phyloP scores from a whole-genome alignment of 495 filamentous ascomycete species.

The Neurospora tetraspora region DNA sequence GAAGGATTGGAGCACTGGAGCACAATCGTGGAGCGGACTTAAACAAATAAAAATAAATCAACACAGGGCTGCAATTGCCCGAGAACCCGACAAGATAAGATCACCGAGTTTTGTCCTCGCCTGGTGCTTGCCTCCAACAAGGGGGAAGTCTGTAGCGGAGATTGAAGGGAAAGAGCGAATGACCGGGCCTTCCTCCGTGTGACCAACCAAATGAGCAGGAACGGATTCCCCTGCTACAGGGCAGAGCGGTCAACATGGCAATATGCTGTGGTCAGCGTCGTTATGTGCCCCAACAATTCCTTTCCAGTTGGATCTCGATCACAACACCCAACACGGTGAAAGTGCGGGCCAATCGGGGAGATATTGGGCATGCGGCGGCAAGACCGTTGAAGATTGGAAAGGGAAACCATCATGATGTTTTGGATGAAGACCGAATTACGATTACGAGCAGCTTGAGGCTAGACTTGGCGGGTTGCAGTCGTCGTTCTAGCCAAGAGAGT shows the following conservation, averaged over 20 bases:
- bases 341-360: neutral
- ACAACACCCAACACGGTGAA: neutral
- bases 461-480: neutral
- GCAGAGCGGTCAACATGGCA: neutral
- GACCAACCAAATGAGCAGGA: neutral
- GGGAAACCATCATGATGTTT: neutral
- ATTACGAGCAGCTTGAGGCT: neutral
- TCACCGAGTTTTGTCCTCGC: neutral
- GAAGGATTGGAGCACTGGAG: neutral
- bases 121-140: neutral
- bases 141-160: neutral
- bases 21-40: neutral
- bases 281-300: neutral
- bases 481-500: neutral
- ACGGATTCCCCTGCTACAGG: neutral
- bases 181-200: neutral
- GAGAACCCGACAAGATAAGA: neutral
- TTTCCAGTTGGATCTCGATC: neutral
- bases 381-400: neutral
- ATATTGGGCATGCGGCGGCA: neutral
- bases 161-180: neutral
- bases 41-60: neutral
- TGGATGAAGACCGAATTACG: neutral
- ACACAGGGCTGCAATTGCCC: neutral
- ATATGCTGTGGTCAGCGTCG: neutral